phyloP scores from a whole-genome alignment of 805 yeast genomes.

The Suhomyces pyralidae region DNA sequence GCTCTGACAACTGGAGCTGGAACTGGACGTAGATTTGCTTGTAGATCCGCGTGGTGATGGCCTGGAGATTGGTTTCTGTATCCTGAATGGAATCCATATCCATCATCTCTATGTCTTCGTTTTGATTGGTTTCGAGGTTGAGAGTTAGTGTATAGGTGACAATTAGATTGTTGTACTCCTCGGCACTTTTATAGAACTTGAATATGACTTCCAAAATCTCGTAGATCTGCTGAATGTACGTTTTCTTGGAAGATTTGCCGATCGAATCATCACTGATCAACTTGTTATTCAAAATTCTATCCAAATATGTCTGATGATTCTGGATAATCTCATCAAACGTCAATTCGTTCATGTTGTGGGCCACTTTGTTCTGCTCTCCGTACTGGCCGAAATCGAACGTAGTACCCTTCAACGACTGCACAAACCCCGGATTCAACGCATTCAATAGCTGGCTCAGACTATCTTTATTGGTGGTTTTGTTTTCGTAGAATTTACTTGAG shows the following conservation, averaged over 20 bases:
- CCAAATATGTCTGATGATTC: conserved; percentile 28
- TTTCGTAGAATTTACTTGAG: conserved; percentile 5
- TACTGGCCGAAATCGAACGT: conserved; percentile 1
- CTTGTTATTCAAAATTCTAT: conserved; percentile 26
- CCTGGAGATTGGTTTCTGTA: conserved; percentile 27
- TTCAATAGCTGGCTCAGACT: conserved; percentile 10
- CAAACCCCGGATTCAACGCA: conserved; percentile 11
- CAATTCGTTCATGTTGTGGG: conserved; percentile 23
- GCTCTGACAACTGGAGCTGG: conserved; percentile 37
- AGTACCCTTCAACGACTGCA: conserved; percentile 3
- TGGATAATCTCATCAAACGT: conserved; percentile 50
- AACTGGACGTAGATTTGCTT: conserved; percentile 41
- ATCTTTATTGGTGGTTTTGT: conserved; percentile 7
- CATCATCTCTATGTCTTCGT: conserved; percentile 26
- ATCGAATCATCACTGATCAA: conserved; percentile 27
- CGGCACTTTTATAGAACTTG: conserved; percentile 31
- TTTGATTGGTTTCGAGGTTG: conserved; percentile 24
- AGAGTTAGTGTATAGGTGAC: conserved; percentile 27
- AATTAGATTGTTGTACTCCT: conserved; percentile 30
- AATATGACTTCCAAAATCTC: conserved; percentile 28
- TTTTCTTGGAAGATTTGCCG: conserved; percentile 29
- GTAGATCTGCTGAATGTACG: conserved; percentile 33
- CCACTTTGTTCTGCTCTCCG: not conserved
- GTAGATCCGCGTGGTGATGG: conserved; percentile 40
- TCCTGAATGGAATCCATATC: conserved; percentile 15